Conservation (phyloP, 305 asterid genomes). For the Fraxinus sp. region DNA sequence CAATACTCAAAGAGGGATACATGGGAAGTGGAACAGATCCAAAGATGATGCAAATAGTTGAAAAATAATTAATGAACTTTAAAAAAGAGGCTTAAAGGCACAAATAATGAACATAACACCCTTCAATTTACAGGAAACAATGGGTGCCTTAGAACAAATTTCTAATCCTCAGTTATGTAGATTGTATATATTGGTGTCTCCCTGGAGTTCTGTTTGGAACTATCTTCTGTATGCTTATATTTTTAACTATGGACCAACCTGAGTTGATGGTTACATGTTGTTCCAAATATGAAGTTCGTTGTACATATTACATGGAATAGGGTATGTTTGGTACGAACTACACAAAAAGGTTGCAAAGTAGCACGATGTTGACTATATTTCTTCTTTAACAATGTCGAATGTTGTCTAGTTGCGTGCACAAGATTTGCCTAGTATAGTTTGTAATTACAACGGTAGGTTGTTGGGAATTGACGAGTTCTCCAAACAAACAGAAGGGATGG, state of each 20-base stretch:
- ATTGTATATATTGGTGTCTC: conserved; percentile 78
- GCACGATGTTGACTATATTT: not conserved
- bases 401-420: not conserved
- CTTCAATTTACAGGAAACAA: conserved; percentile 59
- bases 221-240: conserved; percentile 64
- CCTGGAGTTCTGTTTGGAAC: conserved; percentile 77
- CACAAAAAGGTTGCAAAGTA: not conserved
- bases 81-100: conserved; percentile 49
- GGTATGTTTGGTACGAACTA: not conserved
- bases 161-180: conserved; percentile 52
- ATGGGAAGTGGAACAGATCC: conserved; percentile 68
- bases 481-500: not conserved
- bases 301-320: not conserved
- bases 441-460: not conserved
- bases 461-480: not conserved
- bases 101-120: conserved; percentile 67
- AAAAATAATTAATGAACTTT: conserved; percentile 37
- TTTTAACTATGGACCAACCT: conserved; percentile 23
- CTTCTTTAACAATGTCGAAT: not conserved
- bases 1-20: conserved; percentile 47
- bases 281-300: not conserved
- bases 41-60: conserved; percentile 73
- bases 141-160: conserved; percentile 55
- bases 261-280: not conserved
- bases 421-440: not conserved